phyloP scores from a whole-genome alignment of 345 rosid genomes.

The Rubroshorea leprosula region DNA sequence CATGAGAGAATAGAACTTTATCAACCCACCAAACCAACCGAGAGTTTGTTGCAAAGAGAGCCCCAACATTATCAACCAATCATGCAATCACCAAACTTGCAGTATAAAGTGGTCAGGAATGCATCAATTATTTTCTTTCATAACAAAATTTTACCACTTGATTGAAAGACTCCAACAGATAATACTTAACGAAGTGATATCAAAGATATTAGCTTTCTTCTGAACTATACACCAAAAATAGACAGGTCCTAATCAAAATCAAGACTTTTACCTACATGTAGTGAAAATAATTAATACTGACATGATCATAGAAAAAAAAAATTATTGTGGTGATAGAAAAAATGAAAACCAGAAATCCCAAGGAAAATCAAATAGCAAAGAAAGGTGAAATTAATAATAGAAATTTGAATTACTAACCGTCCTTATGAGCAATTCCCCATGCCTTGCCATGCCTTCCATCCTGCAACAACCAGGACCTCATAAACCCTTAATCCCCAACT shows the following conservation, averaged over 20 bases:
- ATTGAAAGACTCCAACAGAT: too few relatives aligned
- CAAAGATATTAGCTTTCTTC: not conserved
- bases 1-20: too few relatives aligned
- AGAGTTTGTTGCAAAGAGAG: not conserved
- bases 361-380: not conserved
- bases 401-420: conserved; percentile 42
- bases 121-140: not conserved
- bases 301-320: too few relatives aligned
- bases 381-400: not conserved
- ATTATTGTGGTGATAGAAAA: too few relatives aligned
- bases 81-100: not conserved
- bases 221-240: not conserved
- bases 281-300: too few relatives aligned
- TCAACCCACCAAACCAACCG: too few relatives aligned
- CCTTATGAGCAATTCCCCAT: conserved; percentile 87
- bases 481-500: conserved; percentile 11
- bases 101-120: not conserved
- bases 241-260: too few relatives aligned
- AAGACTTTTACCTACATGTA: too few relatives aligned
- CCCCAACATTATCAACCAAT: not conserved
- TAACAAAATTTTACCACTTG: not conserved
- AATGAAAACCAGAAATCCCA: too few relatives aligned
- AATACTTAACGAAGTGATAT: not conserved
- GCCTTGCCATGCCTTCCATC: conserved; percentile 95
- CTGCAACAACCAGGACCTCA: conserved; percentile 34